These are phyloP conservation scores for Pholiota adiposa DNA, from an alignment of 1,284 basidiomycete genomes.

Conservation along the genomic window DNA sequence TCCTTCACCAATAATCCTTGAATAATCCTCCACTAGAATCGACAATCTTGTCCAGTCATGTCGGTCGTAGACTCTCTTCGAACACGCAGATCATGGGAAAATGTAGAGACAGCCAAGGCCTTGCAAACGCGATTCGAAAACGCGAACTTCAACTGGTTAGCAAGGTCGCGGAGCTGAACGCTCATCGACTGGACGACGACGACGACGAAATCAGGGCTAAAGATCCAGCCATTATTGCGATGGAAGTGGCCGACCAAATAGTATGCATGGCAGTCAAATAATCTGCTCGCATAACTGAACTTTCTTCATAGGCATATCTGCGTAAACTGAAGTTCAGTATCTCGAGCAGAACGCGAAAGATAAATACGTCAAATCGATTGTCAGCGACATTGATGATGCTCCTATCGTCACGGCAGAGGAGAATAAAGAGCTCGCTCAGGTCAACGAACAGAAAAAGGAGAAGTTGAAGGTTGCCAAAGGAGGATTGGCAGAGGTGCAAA, in stretches of 20 bases:
- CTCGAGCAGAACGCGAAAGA: conserved; percentile 88
- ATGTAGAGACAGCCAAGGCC: conserved; percentile 29
- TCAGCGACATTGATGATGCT: conserved; percentile 81
- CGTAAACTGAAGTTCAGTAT: conserved; percentile 85
- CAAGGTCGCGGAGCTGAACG: conserved; percentile 39
- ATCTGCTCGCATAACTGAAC: neutral
- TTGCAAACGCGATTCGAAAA: conserved; percentile 35
- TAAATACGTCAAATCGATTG: conserved; percentile 82
- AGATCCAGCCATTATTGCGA: conserved; percentile 51
- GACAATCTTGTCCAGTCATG: conserved; percentile 6
- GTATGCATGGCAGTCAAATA: conserved; percentile 32
- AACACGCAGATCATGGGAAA: conserved; percentile 35
- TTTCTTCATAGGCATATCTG: conserved; percentile 61
- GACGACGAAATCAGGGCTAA: conserved; percentile 38
- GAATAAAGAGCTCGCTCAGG: conserved; percentile 64
- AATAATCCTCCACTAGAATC: too few relatives aligned
- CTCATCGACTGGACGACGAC: conserved; percentile 39
- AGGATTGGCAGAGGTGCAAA: conserved; percentile 61
- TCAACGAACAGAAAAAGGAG: conserved; percentile 74
- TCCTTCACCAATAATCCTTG: too few relatives aligned
- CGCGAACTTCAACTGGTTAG: conserved; percentile 40
- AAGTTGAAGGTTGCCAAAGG: conserved; percentile 67
- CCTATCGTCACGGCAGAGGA: conserved; percentile 75
- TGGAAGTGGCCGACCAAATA: conserved; percentile 51
- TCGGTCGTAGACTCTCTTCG: conserved; percentile 28